Evolutionary conservation across 371 early-diverging fungal species (phyloP).

Genomic region (Encephalitozoon cuniculi): DNA sequence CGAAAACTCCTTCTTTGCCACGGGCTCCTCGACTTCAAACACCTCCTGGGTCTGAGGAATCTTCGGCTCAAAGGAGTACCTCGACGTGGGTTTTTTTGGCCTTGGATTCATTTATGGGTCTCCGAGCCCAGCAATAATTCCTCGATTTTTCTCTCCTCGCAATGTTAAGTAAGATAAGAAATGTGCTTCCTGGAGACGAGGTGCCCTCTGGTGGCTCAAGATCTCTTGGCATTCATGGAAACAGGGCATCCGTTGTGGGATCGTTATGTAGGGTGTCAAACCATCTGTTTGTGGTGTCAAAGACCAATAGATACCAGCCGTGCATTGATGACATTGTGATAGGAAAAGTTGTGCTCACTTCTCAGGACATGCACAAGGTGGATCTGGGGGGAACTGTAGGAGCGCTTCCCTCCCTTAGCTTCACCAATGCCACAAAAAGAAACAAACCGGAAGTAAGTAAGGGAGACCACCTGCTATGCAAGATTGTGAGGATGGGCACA

Average conservation of each 20-base stretch:
- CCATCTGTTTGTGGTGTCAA: conserved; percentile 22
- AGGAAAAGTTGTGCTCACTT: conserved; percentile 47
- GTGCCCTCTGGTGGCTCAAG: conserved; percentile 3
- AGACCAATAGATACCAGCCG: conserved; percentile 44
- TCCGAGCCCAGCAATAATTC: not conserved
- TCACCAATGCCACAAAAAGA: conserved; percentile 59
- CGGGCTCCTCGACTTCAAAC: conserved; percentile 8
- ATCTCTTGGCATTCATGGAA: conserved; percentile 15
- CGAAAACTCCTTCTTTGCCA: not conserved
- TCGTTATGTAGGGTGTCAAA: conserved; percentile 15
- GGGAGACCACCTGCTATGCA: conserved; percentile 50
- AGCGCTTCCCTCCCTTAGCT: conserved; percentile 51
- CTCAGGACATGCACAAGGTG: conserved; percentile 49
- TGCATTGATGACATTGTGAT: conserved; percentile 54
- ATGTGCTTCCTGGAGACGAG: conserved; percentile 40
- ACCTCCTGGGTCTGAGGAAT: conserved; percentile 3
- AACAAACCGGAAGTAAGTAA: conserved; percentile 49
- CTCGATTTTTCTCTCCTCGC: not conserved
- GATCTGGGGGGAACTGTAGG: conserved; percentile 38
- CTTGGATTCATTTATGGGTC: conserved; percentile 16
- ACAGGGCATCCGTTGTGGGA: conserved; percentile 18
- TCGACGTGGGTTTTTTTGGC: conserved; percentile 16
- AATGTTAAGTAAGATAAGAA: conserved; percentile 14
- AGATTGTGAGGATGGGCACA: conserved; percentile 24
- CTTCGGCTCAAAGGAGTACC: conserved; percentile 31